A percentile compares a stretch with the other conserved stretches of the same genome.
Evolutionary conservation across 768 basidiomycete species (phyloP).

Genomic region (Kwoniella heveanensis): DNA sequence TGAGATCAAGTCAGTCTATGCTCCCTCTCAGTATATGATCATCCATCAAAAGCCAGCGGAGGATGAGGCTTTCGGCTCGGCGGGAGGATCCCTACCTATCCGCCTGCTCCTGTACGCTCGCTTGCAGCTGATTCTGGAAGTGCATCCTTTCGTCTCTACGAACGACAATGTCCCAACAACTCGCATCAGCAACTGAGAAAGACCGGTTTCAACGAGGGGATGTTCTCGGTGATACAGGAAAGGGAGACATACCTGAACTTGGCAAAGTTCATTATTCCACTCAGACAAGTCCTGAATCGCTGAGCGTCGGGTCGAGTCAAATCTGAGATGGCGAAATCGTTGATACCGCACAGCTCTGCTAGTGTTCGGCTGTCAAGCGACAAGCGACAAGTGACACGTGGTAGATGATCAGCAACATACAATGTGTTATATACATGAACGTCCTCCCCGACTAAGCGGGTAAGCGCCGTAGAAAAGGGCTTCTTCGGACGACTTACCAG

Average conservation of each 20-base stretch:
- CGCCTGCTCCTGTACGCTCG: slow-evolving; percentile 47
- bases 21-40: too few species aligned
- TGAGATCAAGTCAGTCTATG: too few species aligned
- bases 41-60: too few species aligned
- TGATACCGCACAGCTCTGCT: slow-evolving; percentile 41
- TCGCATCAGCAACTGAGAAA: too few species aligned
- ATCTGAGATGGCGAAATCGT: slow-evolving; percentile 72
- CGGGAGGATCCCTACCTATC: slow-evolving; percentile 37
- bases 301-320: slow-evolving; percentile 71
- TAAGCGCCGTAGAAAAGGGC: too few species aligned
- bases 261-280: slow-evolving; percentile 89
- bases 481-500: slow-evolving; percentile 42
- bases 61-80: too few species aligned
- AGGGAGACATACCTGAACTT: slow-evolving; percentile 70
- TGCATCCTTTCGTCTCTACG: slow-evolving; percentile 40
- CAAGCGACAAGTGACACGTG: too few species aligned
- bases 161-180: background rate
- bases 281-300: slow-evolving; percentile 73
- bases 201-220: too few species aligned
- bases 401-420: too few species aligned
- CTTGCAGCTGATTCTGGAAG: slow-evolving; percentile 59
- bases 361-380: slow-evolving; percentile 30
- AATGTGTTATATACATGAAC: too few species aligned
- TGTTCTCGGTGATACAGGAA: background rate
- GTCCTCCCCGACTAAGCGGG: too few species aligned